Percentiles rank a stretch among this genome's conserved stretches.
These are phyloP conservation scores for Blastocystis hominis DNA, from an alignment of 352 stramenopile genomes.

Conservation along the genomic window DNA sequence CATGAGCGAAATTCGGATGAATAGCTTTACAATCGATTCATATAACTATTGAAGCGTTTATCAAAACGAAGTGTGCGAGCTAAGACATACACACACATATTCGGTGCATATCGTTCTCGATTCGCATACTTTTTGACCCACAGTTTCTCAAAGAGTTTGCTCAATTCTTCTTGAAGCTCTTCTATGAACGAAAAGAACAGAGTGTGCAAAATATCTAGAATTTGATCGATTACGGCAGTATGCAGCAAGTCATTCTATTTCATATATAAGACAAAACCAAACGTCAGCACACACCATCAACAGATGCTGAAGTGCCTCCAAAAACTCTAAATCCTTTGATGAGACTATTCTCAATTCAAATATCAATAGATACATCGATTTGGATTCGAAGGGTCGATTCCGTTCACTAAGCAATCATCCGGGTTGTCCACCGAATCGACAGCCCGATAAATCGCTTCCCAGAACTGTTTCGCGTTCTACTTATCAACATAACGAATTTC, in stretches of 20 bases:
- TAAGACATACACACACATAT: slow-evolving; percentile 34
- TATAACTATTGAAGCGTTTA: neutral
- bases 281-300: neutral
- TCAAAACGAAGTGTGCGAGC: neutral
- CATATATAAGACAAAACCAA: neutral
- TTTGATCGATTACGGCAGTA: neutral
- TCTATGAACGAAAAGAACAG: slow-evolving; percentile 37
- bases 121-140: neutral
- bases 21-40: slow-evolving; percentile 41
- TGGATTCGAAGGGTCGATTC: neutral
- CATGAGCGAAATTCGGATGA: neutral
- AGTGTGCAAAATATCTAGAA: neutral
- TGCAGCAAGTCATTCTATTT: slow-evolving; percentile 16
- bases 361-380: neutral
- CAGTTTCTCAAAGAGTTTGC: slow-evolving; percentile 29
- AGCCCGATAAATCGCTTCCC: neutral
- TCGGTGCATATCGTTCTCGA: neutral
- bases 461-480: slow-evolving; percentile 33
- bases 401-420: neutral
- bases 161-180: neutral
- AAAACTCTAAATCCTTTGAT: slow-evolving; percentile 21
- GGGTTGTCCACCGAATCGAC: neutral
- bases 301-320: slow-evolving; percentile 14
- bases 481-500: neutral
- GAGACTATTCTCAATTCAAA: neutral